Percentiles rank a stretch among this genome's conserved stretches.
Evolutionary conservation across 2,329 filamentous ascomycete genomes (phyloP).

Genomic region (Blastomyces percursus): DNA sequence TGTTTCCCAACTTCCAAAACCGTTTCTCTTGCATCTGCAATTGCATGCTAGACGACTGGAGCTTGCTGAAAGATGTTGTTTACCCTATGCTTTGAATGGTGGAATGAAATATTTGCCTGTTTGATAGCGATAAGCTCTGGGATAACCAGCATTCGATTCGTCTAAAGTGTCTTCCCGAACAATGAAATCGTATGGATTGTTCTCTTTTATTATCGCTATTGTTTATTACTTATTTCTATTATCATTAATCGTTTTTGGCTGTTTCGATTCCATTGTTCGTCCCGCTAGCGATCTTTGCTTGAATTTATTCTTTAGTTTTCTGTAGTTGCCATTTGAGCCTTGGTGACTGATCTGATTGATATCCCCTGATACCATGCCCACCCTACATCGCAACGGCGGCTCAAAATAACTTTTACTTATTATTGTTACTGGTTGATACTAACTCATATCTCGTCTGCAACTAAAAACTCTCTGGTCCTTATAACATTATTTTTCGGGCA

Average conservation of each 20-base stretch:
- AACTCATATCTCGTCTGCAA: background rate
- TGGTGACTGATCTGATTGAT: background rate
- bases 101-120: background rate
- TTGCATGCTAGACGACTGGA: background rate
- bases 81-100: background rate
- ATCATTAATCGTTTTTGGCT: background rate
- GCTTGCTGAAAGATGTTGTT: background rate
- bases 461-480: background rate
- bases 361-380: no score
- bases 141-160: background rate
- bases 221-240: background rate
- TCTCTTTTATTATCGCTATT: background rate
- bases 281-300: background rate
- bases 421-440: background rate
- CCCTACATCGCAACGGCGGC: no score
- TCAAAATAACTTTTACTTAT: background rate
- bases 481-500: background rate
- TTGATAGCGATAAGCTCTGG: background rate
- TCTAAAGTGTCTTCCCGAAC: background rate
- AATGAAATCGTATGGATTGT: background rate
- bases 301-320: background rate
- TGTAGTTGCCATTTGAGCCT: background rate
- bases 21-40: background rate
- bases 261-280: background rate
- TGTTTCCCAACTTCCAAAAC: background rate